Evolutionary conservation across 2,329 filamentous ascomycete genomes (phyloP).

Genomic region (Talaromyces funiculosus): DNA sequence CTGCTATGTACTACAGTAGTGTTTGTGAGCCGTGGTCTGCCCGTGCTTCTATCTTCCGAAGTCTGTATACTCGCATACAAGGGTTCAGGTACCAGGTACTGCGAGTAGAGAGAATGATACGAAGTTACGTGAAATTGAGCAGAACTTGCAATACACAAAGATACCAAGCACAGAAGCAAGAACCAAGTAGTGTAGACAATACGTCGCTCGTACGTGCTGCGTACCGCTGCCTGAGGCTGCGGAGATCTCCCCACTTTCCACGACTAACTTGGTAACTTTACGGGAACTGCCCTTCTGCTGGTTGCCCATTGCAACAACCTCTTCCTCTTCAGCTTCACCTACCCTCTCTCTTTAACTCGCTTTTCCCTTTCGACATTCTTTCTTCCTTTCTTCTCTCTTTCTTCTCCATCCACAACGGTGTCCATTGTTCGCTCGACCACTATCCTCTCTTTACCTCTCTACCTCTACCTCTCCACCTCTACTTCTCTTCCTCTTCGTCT

Average conservation of each 20-base stretch:
- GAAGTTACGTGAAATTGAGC: not conserved
- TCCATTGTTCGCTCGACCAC: slow-evolving; percentile 8
- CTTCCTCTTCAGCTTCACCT: slow-evolving; percentile 7
- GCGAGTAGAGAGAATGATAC: not conserved
- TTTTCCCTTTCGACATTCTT: slow-evolving; percentile 5
- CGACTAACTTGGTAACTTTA: not conserved
- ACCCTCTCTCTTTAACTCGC: not conserved
- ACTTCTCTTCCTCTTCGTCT: slow-evolving; percentile 14
- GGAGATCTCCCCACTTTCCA: slow-evolving; percentile 6
- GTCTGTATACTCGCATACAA: not conserved
- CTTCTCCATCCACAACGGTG: slow-evolving; percentile 19
- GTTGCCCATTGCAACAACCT: slow-evolving; percentile 14
- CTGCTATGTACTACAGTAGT: too few species aligned
- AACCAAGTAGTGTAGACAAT: not conserved
- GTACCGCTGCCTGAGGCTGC: not conserved
- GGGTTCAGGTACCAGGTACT: not conserved
- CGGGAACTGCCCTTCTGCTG: not conserved
- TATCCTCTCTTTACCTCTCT: slow-evolving; percentile 13
- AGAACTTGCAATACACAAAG: not conserved
- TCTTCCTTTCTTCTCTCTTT: slow-evolving; percentile 10
- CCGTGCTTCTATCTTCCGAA: not conserved
- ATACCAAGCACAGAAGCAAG: not conserved
- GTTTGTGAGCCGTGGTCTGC: not conserved
- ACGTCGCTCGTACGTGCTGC: not conserved
- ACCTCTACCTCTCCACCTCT: slow-evolving; percentile 13